Evolutionary conservation across 1,139 yeast genomes (phyloP).

Genomic region (Kodamaea alishanica): DNA sequence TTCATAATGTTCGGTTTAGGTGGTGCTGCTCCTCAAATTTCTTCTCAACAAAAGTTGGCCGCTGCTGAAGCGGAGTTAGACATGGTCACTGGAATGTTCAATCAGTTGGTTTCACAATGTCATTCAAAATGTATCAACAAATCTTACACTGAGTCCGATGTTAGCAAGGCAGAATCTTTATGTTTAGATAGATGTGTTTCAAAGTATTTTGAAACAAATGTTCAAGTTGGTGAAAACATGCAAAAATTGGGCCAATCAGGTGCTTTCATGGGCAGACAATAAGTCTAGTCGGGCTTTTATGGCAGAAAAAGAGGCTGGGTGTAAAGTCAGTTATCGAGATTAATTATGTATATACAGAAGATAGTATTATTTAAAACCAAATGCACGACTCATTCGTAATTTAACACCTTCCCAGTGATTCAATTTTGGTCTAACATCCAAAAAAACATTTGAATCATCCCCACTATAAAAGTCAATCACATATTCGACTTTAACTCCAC

Average conservation of each 20-base stretch:
- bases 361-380: slow-evolving; percentile 36
- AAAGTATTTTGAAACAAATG: slow-evolving; percentile 93
- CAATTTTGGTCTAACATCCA: slow-evolving; percentile 90
- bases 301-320: no score
- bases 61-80: slow-evolving; percentile 90
- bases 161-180: slow-evolving; percentile 79
- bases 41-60: slow-evolving; percentile 69
- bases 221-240: slow-evolving; percentile 91
- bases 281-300: no score
- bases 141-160: slow-evolving; percentile 68
- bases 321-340: no score
- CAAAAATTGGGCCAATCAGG: slow-evolving; percentile 66
- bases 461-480: slow-evolving; percentile 90
- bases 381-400: slow-evolving; percentile 57
- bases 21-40: slow-evolving; percentile 67
- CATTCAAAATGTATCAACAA: slow-evolving; percentile 80
- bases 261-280: slow-evolving; percentile 49
- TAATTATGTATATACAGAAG: slow-evolving; percentile 8
- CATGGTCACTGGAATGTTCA: slow-evolving; percentile 97
- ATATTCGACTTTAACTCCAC: slow-evolving; percentile 80
- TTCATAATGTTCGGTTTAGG: slow-evolving; percentile 75
- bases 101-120: slow-evolving; percentile 78
- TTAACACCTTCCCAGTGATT: slow-evolving; percentile 76
- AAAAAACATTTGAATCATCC: slow-evolving; percentile 50
- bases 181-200: slow-evolving; percentile 98